Evolutionary conservation across 225 moss, liverwort and hornwort genomes (phyloP).

Genomic region (Polytrichum formosum): DNA sequence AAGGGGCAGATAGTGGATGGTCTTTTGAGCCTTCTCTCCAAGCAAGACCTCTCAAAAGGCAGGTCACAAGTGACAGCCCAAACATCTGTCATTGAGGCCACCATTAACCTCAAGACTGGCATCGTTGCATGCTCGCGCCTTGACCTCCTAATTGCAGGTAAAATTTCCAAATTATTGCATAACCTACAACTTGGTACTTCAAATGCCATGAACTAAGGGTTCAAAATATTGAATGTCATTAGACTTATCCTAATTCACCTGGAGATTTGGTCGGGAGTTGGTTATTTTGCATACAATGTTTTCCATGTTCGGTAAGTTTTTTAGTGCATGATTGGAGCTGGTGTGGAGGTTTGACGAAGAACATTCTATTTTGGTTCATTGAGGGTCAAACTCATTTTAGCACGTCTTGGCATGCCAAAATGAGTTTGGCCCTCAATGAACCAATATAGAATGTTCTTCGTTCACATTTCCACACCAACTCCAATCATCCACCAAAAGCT

Average conservation of each 20-base stretch:
- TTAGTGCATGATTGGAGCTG: too few relatives aligned
- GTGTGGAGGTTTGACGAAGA: too few relatives aligned
- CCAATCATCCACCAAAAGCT: too few relatives aligned
- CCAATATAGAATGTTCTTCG: too few relatives aligned
- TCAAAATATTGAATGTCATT: background rate
- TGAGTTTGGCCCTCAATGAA: too few relatives aligned
- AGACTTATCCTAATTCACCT: background rate
- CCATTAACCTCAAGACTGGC: conserved; percentile 72
- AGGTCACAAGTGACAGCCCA: conserved; percentile 75
- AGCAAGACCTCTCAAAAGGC: conserved; percentile 70
- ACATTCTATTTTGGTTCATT: too few relatives aligned
- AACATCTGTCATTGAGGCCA: conserved; percentile 79
- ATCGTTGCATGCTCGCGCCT: conserved; percentile 68
- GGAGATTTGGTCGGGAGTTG: too few relatives aligned
- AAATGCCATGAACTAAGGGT: background rate
- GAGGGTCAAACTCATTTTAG: too few relatives aligned
- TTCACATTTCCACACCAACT: too few relatives aligned
- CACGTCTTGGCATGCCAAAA: too few relatives aligned
- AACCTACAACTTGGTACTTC: background rate
- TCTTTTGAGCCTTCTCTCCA: conserved; percentile 69
- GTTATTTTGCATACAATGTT: too few relatives aligned
- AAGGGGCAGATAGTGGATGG: conserved; percentile 88
- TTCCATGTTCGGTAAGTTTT: too few relatives aligned
- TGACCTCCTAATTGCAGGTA: conserved; percentile 93
- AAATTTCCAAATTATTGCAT: background rate